A percentile compares a stretch with the other conserved stretches of the same genome.
Conservation (phyloP, 345 rosid species). For the Balakata baccata region DNA sequence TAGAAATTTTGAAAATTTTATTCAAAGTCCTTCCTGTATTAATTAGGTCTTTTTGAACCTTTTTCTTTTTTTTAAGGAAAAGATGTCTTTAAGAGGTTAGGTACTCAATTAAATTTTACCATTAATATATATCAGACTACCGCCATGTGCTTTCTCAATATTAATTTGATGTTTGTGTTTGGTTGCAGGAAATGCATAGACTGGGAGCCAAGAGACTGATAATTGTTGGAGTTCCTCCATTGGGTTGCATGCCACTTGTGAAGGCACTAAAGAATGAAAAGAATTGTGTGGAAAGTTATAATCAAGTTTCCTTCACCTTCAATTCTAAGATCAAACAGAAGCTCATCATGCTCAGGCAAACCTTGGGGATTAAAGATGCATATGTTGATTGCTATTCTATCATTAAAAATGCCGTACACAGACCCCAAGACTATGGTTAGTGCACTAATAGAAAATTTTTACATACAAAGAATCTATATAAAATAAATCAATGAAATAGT, state of each 20-base stretch:
- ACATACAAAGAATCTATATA: no score
- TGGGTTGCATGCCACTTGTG: conserved; percentile 85
- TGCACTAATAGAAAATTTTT: no score
- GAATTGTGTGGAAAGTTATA: conserved; percentile 49
- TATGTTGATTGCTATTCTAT: conserved; percentile 51
- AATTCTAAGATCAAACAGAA: conserved; percentile 49
- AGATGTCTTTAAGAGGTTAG: no score
- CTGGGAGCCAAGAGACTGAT: conserved; percentile 59
- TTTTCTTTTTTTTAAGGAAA: no score
- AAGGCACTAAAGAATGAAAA: conserved; percentile 47
- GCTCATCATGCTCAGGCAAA: conserved; percentile 27
- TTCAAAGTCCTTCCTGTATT: no score
- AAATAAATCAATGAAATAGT: no score
- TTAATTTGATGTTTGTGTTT: background rate
- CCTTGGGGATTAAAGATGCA: conserved; percentile 45
- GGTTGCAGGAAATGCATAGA: conserved; percentile 52
- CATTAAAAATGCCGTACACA: conserved; percentile 43
- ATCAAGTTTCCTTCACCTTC: conserved; percentile 46
- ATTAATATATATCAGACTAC: no score
- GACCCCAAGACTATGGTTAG: conserved; percentile 58
- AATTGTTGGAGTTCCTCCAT: conserved; percentile 78
- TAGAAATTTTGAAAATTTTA: no score
- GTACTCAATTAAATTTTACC: no score
- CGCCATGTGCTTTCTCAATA: background rate
- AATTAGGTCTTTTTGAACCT: no score